These are phyloP conservation scores for Xylariaceae sp. DNA, from an alignment of 2,329 filamentous ascomycete genomes.

Conservation along the genomic window DNA sequence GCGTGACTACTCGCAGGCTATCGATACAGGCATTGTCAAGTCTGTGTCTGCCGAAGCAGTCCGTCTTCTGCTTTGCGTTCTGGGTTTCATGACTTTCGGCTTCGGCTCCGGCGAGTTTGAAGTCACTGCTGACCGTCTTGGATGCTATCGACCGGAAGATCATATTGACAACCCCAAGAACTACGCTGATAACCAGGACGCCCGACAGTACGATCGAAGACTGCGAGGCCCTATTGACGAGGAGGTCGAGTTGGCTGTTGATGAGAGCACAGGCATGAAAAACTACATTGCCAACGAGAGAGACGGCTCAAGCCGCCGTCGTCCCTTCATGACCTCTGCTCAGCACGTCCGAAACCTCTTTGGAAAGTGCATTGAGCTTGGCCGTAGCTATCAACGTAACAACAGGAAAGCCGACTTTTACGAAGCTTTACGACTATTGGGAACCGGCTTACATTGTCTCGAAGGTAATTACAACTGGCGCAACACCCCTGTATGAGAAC, in stretches of 20 bases:
- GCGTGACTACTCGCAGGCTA: conserved; percentile 87
- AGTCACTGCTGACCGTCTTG: conserved; percentile 74
- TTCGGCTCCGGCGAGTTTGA: conserved; percentile 83
- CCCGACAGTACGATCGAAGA: conserved; percentile 74
- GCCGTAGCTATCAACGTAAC: conserved; percentile 65
- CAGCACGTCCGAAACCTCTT: conserved; percentile 74
- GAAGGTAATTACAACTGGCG: conserved; percentile 51
- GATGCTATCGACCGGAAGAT: conserved; percentile 78
- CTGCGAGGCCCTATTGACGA: conserved; percentile 83
- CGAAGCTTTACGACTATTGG: conserved; percentile 81
- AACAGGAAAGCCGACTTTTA: conserved; percentile 75
- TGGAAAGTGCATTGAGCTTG: conserved; percentile 72
- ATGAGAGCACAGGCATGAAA: conserved; percentile 76
- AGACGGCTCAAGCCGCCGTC: conserved; percentile 44
- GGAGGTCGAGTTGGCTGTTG: conserved; percentile 72
- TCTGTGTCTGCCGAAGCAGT: conserved; percentile 88
- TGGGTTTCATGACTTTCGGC: conserved; percentile 87
- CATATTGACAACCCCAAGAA: conserved; percentile 79
- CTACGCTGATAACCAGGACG: conserved; percentile 87
- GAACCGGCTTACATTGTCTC: conserved; percentile 85
- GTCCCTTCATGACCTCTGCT: conserved; percentile 70
- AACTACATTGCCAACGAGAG: conserved; percentile 92
- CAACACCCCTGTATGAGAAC: not conserved
- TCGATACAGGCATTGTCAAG: conserved; percentile 91
- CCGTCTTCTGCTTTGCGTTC: conserved; percentile 80